Evolutionary conservation across 1,284 basidiomycete species (phyloP), one percentile per base, ranked within the genome.

Genomic region (Boletus calvinii): DNA sequence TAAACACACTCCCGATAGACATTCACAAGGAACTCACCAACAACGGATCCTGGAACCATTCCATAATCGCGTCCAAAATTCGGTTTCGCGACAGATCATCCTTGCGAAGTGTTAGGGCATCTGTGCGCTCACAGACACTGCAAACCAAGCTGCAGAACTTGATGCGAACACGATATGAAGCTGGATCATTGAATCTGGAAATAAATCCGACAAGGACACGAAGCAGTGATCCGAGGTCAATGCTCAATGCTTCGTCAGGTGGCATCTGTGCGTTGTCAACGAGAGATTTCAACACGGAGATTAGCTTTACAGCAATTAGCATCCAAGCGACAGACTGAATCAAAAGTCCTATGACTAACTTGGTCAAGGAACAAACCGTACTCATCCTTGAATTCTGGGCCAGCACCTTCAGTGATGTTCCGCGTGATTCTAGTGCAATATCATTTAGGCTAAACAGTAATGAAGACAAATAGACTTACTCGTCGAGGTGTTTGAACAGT

Each of bases 121-220:
- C 85, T 0, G 76, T 75, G 24, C 84, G 81, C 37, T 77, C 75
- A 61, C 86, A 84, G 5, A 88, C 78, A 32, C 76, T 77, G 57
- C 91, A 90, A 59, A 84, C 83, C 40, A 94, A 77, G 36, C 75
- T 70, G 61, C 90, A 93, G 63, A 89, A 92, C 67, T 86, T 90
- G 64, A 82, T 76, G 65, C 88, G 87, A 60, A 90, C 76, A 6
- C 90, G 81, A 48, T 80, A 75, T 1, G 80, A 77, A 4, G 73
- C 69, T 4, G 77, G 71, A 35, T 82, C 79, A 43, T 75, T 74
- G 53, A 87, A 83, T 15, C 83, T 80, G 44, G 82, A 76, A 48
- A 92, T 81, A 66, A 90, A 85, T 13, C 74, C 74, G 0, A 84
- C 84, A 35, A 94, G 73, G 1, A 81, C 74, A 36, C 79, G 72